These are phyloP conservation scores for Aspergillus sp. DNA, from an alignment of 2,329 filamentous ascomycete genomes.

Conservation along the genomic window DNA sequence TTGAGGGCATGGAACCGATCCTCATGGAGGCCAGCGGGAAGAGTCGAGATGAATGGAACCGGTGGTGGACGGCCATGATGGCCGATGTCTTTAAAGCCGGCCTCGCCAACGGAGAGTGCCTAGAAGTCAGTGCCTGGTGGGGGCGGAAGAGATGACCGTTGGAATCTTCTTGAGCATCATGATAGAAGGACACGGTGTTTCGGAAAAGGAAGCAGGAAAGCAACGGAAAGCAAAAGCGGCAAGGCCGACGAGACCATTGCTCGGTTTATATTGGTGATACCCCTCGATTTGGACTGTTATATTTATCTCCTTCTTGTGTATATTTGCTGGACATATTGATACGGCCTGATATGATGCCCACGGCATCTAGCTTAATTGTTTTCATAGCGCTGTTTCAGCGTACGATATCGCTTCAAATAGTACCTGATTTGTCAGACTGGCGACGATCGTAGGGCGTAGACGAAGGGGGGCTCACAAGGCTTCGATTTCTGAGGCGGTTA, in stretches of 20 bases:
- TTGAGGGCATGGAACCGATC: slow-evolving; percentile 80
- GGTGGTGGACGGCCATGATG: slow-evolving; percentile 86
- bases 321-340: slow-evolving; percentile 16
- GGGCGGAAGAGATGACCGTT: slow-evolving; percentile 51
- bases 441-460: slow-evolving; percentile 9
- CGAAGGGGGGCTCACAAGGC: slow-evolving; percentile 62
- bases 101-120: slow-evolving; percentile 78
- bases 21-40: slow-evolving; percentile 81
- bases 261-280: slow-evolving; percentile 41
- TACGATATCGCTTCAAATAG: slow-evolving; percentile 87
- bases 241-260: slow-evolving; percentile 22
- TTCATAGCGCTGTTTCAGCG: slow-evolving; percentile 77
- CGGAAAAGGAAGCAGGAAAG: slow-evolving; percentile 22
- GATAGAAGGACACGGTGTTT: slow-evolving; percentile 28
- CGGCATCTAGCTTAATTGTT: slow-evolving; percentile 21
- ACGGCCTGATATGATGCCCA: slow-evolving; percentile 15
- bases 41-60: slow-evolving; percentile 87
- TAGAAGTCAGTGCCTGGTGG: slow-evolving; percentile 68
- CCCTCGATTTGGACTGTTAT: slow-evolving; percentile 19
- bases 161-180: slow-evolving; percentile 6
- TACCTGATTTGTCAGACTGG: slow-evolving; percentile 58
- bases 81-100: slow-evolving; percentile 76
- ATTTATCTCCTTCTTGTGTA: slow-evolving; percentile 20
- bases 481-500: slow-evolving; percentile 70
- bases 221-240: slow-evolving; percentile 20